Evolutionary conservation across 495 filamentous ascomycete species (phyloP).

Genomic region (Hypomontagnella submonticulosa): DNA sequence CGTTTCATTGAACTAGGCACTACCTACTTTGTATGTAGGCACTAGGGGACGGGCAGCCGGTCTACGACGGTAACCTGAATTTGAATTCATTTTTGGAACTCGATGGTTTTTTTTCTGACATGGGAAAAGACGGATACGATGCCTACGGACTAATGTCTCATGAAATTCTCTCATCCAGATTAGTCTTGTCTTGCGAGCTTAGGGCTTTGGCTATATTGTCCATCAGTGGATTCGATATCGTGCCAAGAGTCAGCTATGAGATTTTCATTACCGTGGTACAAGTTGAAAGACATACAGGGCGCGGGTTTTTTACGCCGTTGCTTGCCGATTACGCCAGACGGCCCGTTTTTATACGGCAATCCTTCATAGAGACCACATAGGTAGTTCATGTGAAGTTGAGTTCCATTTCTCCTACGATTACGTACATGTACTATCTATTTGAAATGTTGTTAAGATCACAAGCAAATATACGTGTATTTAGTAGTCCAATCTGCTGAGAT

Average conservation of each 20-base stretch:
- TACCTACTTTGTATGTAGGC: too few relatives aligned
- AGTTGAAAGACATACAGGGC: slow-evolving; percentile 20
- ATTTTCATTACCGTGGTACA: slow-evolving; percentile 6
- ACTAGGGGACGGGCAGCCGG: slow-evolving; percentile 12
- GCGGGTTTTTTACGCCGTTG: slow-evolving; percentile 36
- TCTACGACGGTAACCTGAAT: neutral
- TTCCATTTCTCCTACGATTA: slow-evolving; percentile 11
- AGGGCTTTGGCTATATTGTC: slow-evolving; percentile 7
- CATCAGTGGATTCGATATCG: too few relatives aligned
- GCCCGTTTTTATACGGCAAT: neutral
- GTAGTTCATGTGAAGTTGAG: neutral
- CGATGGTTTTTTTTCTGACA: neutral
- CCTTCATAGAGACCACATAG: too few relatives aligned
- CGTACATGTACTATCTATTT: neutral
- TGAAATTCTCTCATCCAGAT: slow-evolving; percentile 27
- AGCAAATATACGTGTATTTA: neutral
- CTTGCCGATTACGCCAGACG: slow-evolving; percentile 20
- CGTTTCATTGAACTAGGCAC: too few relatives aligned
- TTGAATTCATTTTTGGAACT: neutral
- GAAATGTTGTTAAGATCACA: slow-evolving; percentile 5
- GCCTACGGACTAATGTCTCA: slow-evolving; percentile 4
- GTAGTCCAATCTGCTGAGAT: neutral
- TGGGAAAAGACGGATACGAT: slow-evolving; percentile 18
- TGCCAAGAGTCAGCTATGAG: too few relatives aligned
- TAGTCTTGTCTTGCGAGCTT: slow-evolving; percentile 25